Base-by-base conservation (phyloP, 1,284 basidiomycete genomes). In the Puccinia horiana region DNA sequence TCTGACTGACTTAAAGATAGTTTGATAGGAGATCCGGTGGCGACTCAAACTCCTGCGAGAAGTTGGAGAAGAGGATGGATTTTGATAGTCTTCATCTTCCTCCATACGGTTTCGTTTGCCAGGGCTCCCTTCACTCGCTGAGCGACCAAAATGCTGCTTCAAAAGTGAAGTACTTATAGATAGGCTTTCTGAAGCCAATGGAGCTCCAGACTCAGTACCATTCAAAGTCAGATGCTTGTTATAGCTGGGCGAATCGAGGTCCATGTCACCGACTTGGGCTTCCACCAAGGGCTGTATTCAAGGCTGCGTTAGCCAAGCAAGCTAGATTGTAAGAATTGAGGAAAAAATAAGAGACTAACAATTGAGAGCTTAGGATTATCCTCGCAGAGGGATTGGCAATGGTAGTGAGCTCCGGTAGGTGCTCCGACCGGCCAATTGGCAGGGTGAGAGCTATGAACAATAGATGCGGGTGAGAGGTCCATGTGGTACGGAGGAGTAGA, bases 101-200 rank as follows among this genome's bases (percentile, higher is more conserved):
- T 69, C 67, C 40, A 69, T 42, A 35, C 67, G 67, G 40, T 23
- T 44, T 26, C 67, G 67, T 47, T 69, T 69, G 1, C 67, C 67
- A 69, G 44, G 1, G 37, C 67, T 44, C 16, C 67, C 67, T 69
- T 42, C 37, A 69, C 67, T 69, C 2, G 67, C 67, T 35, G 67
- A 69, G 67, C 58, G 29, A 14, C 58, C 32, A 61, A 18, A 35
- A 61, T 61, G 58, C 58, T 61, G 58, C 58, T 35, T 61, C 14
- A 61, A 18, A 3, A 40, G 44, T 44, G 67, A 44, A 14, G 5
- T 63, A 37, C 26, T 9, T 26, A 8, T 6, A 63, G 29, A 63
- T 63, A 12, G 37, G 18, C 67, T 47, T 44, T 5, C 67, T 29
- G 40, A 20, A 14, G 37, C 11, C 12, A 26, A 44, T n/a, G 35